These are phyloP conservation scores for Dispira parvispora DNA, from an alignment of 192 early-diverging fungal species.

Conservation along the genomic window DNA sequence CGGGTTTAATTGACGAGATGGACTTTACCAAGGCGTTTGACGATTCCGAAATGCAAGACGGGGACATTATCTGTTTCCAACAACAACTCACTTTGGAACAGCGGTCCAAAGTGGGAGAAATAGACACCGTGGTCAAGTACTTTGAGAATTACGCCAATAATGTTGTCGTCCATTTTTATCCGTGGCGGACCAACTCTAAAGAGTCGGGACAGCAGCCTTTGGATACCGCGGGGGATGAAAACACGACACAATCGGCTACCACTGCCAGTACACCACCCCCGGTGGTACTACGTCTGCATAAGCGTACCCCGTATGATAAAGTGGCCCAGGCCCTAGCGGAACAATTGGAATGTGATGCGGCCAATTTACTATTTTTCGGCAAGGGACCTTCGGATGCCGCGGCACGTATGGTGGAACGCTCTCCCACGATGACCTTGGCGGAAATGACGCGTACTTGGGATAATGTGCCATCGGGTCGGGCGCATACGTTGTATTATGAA, in stretches of 20 bases:
- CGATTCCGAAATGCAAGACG: constrained; percentile 72
- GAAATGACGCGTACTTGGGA: constrained; percentile 25
- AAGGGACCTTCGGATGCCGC: constrained; percentile 17
- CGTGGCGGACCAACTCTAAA: constrained; percentile 20
- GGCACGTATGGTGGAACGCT: constrained; percentile 28
- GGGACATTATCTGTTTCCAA: constrained; percentile 87
- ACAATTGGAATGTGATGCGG: constrained; percentile 63
- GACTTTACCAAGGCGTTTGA: constrained; percentile 43
- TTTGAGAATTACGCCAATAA: constrained; percentile 61
- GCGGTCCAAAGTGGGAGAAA: neutral
- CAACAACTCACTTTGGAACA: constrained; percentile 21
- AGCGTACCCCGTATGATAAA: constrained; percentile 18
- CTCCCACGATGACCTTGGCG: constrained; percentile 27
- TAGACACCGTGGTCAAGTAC: constrained; percentile 40
- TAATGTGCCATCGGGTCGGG: constrained; percentile 13
- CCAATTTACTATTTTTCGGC: constrained; percentile 6
- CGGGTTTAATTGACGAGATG: constrained; percentile 72
- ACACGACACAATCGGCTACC: constrained; percentile 14
- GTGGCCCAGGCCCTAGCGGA: constrained; percentile 48
- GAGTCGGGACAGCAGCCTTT: constrained; percentile 5
- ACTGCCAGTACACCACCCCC: neutral
- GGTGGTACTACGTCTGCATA: neutral
- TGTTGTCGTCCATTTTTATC: constrained; percentile 56
- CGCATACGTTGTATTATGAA: constrained; percentile 59
- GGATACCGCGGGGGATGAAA: constrained; percentile 17